Conservation (phyloP, 2,329 filamentous ascomycete species). For the Hymenoscyphus linearis region DNA sequence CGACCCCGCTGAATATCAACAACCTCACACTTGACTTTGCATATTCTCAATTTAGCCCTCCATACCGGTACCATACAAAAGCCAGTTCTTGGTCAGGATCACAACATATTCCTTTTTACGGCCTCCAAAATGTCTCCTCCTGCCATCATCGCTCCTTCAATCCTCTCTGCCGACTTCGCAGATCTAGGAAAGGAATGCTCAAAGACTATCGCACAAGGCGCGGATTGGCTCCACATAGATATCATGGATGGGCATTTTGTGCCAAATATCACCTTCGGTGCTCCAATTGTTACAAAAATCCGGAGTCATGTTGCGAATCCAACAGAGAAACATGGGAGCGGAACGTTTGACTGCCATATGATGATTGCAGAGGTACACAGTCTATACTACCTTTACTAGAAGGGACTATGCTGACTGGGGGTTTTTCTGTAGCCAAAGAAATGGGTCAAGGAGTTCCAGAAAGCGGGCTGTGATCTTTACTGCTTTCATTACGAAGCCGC, state of each 20-base stretch:
- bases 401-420: not conserved
- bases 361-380: slow-evolving; percentile 87
- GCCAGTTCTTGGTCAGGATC: not conserved
- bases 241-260: slow-evolving; percentile 99
- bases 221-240: slow-evolving; percentile 70
- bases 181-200: slow-evolving; percentile 81
- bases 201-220: slow-evolving; percentile 77
- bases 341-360: slow-evolving; percentile 99
- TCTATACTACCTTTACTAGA: not conserved
- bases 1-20: not conserved
- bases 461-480: slow-evolving; percentile 95
- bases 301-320: slow-evolving; percentile 78
- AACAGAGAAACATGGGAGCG: slow-evolving; percentile 62
- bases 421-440: slow-evolving; percentile 71
- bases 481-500: slow-evolving; percentile 99
- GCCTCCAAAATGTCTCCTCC: slow-evolving; percentile 67
- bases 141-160: slow-evolving; percentile 96
- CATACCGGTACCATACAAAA: not conserved
- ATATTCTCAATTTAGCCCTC: not conserved
- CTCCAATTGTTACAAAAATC: slow-evolving; percentile 92
- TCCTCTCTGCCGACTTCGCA: slow-evolving; percentile 94
- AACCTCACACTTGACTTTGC: not conserved
- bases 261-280: slow-evolving; percentile 95
- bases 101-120: not conserved
- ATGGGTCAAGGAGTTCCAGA: slow-evolving; percentile 94